A percentile compares a stretch with the other conserved stretches of the same genome.
Conservation (phyloP, 305 asterid species). For the Fraxinus dipetala region DNA sequence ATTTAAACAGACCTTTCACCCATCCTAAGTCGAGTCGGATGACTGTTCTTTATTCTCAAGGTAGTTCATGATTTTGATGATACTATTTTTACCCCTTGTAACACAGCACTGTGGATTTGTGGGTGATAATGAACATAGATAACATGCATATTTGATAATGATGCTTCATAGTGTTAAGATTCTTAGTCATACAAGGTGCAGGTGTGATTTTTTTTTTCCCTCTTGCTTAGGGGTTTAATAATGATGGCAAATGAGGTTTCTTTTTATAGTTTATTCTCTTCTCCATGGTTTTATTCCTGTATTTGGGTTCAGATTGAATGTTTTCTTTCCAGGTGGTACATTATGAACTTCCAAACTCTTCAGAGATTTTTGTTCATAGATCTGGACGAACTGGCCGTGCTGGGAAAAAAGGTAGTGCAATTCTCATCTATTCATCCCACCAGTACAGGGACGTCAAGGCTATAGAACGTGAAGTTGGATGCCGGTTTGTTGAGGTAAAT, state of each 20-base stretch:
- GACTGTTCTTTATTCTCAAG: background rate
- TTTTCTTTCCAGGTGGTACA: constrained; percentile 66
- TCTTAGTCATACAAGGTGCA: constrained; percentile 10
- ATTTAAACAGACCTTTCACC: background rate
- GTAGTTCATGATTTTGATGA: background rate
- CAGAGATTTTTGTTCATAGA: constrained; percentile 91
- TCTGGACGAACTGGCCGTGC: constrained; percentile 99
- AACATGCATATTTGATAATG: background rate
- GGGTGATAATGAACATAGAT: background rate
- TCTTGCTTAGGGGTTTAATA: constrained; percentile 2
- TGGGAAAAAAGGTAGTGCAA: constrained; percentile 87
- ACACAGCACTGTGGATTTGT: background rate
- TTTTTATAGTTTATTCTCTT: background rate
- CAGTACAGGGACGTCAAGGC: constrained; percentile 62
- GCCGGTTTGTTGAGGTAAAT: constrained; percentile 67
- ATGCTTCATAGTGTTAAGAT: background rate
- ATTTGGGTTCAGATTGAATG: background rate
- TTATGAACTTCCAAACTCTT: constrained; percentile 67
- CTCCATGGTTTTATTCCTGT: background rate
- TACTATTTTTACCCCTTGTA: background rate
- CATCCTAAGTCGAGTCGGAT: background rate
- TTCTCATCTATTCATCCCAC: constrained; percentile 61
- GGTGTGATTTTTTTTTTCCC: background rate
- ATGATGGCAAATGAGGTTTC: background rate
- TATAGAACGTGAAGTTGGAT: constrained; percentile 86